Evolutionary conservation across 331 rosid genomes (phyloP), one percentile per base, ranked within the genome.

Genomic region (Cydonia oblonga): DNA sequence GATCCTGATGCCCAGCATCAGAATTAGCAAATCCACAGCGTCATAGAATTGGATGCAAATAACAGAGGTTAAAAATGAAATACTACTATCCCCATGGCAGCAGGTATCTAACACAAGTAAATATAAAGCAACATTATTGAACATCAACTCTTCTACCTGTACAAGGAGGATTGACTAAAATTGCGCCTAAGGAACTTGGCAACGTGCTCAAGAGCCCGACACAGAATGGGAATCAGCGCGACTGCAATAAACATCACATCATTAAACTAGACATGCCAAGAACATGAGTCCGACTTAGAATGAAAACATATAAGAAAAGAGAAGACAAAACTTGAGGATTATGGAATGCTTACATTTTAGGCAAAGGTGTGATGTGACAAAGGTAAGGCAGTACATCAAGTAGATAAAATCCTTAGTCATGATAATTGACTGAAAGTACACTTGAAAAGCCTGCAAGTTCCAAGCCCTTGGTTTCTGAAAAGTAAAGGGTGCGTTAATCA

Each of bases 161-260:
- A 95, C 83, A 91, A 69, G 75, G 86, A 88, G 59, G 97, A 91
- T 56, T 95, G 89, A 44, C 80, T 84, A 85, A 95, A 95, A 83
- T 95, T 95, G 74, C 76, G 86, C 81, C 96, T 81, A 68, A 95
- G 99, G 84, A 95, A 95, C 89, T 95, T 95, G 71, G 99, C 91
- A 83, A 91, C 96, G 20, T 83, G 87, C 69, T 88, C 97, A 76
- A 95, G 77, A 12, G 96, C 76, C 80, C 93, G 89, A 67, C 97
- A 95, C 51, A 91, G 65, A 80, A 91, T 72, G 65, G 99, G 97
- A 82, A 95, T 89, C 87, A 91, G 81, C 24, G 99, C 96, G 72
- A 89, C 99, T 95, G 89, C 91, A 80, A 86, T 46, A 66, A 25
- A 76, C 18, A 81, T 79, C 32, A 76, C 54, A 75, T 42, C 33